These are phyloP conservation scores for Mallotus repandus DNA, from an alignment of 441 rosid species.

Conservation along the genomic window DNA sequence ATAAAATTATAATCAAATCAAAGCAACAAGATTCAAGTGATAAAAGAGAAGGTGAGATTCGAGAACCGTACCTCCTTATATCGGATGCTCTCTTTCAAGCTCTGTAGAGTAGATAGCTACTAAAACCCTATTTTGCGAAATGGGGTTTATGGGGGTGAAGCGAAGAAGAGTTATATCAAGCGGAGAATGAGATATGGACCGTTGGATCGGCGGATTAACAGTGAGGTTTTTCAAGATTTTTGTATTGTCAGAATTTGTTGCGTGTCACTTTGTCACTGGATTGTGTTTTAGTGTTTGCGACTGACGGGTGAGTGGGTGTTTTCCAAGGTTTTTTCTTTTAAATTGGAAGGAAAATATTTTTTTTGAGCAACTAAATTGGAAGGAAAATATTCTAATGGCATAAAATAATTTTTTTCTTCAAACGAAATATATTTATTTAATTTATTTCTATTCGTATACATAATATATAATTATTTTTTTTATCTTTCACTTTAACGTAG, in stretches of 20 bases:
- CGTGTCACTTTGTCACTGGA: conserved; percentile 14
- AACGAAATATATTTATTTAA: not conserved
- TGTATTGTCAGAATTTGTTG: not conserved
- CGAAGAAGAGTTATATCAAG: not conserved
- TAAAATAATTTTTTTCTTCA: no score
- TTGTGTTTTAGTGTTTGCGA: not conserved
- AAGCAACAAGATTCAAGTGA: not conserved
- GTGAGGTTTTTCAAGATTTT: not conserved
- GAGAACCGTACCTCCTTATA: no score
- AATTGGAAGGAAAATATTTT: not conserved
- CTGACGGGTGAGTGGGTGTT: not conserved
- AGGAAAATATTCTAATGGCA: no score
- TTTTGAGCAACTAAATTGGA: no score
- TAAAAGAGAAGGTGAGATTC: not conserved
- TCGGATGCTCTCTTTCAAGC: not conserved
- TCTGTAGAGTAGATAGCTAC: not conserved
- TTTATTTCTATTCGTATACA: no score
- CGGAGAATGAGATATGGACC: conserved; percentile 13
- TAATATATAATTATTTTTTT: no score
- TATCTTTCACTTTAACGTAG: no score
- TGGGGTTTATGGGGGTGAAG: conserved; percentile 24
- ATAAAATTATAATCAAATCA: not conserved
- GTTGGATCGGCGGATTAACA: conserved; percentile 23
- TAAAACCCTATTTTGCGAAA: conserved; percentile 23
- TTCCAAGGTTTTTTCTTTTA: not conserved